A percentile compares a stretch with the other conserved stretches of the same genome.
Conservation (phyloP, 2,329 filamentous ascomycete genomes). For the Chaetomiaceae sp. region DNA sequence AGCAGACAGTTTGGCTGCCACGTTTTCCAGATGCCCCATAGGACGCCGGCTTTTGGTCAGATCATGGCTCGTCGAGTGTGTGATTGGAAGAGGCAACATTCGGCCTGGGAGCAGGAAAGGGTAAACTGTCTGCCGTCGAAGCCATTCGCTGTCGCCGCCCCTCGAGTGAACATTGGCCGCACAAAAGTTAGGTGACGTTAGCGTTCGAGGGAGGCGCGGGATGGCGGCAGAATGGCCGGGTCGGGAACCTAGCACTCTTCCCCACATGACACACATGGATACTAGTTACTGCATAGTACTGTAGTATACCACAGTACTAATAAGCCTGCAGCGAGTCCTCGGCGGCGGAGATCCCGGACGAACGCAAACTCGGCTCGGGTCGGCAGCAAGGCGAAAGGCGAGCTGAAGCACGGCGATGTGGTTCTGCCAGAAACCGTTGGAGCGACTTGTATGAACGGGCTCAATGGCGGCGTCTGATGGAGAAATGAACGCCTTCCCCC, state of each 20-base stretch:
- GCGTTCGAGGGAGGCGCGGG: neutral
- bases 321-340: neutral
- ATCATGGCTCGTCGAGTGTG: neutral
- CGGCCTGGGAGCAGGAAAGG: slow-evolving; percentile 6
- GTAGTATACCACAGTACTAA: no score
- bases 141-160: neutral
- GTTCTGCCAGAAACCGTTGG: no score
- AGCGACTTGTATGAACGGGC: no score
- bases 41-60: neutral
- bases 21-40: slow-evolving; percentile 10
- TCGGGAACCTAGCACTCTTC: neutral
- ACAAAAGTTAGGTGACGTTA: neutral
- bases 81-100: neutral
- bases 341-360: neutral
- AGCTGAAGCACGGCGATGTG: neutral
- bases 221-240: slow-evolving; percentile 21
- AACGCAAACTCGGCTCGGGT: neutral
- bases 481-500: neutral
- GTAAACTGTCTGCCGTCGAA: neutral
- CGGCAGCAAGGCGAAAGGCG: neutral
- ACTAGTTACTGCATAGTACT: no score
- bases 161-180: neutral
- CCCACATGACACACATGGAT: slow-evolving; percentile 9
- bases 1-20: slow-evolving; percentile 16
- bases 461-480: neutral